Conservation (phyloP, 768 basidiomycete species). For the Gyrodon lividus region DNA sequence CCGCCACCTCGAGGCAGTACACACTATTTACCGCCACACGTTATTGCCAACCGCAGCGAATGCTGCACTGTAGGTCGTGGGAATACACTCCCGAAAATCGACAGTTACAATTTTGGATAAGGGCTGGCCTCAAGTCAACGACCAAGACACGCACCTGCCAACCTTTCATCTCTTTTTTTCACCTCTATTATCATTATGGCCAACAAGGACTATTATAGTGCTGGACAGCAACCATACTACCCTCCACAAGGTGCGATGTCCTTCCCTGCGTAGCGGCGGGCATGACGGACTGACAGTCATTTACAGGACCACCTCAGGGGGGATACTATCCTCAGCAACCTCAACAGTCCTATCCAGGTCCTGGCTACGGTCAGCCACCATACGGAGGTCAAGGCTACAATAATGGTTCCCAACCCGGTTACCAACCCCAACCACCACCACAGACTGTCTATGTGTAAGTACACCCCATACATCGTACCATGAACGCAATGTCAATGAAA, state of each 20-base stretch:
- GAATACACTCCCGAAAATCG: not conserved
- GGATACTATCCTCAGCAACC: conserved; percentile 77
- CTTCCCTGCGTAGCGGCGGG: not conserved
- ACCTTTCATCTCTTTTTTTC: conserved; percentile 10
- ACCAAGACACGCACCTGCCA: too few relatives aligned
- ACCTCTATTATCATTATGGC: conserved; percentile 47
- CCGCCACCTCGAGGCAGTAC: conserved; percentile 1
- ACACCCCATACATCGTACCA: not conserved
- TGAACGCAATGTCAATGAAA: conserved; percentile 1
- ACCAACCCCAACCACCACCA: conserved; percentile 67
- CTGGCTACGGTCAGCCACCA: conserved; percentile 22
- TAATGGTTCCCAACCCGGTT: conserved; percentile 41
- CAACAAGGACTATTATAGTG: conserved; percentile 70
- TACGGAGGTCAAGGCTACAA: conserved; percentile 15
- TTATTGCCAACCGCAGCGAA: too few relatives aligned
- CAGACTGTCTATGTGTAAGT: conserved; percentile 82
- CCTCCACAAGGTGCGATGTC: conserved; percentile 46
- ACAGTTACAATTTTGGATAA: not conserved
- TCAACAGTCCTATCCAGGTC: conserved; percentile 63
- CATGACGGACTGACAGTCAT: not conserved
- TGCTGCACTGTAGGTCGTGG: not conserved
- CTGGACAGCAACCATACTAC: conserved; percentile 52
- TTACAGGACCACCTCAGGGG: conserved; percentile 56
- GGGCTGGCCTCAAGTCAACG: conserved; percentile 5
- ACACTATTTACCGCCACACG: too few relatives aligned